A percentile compares a stretch with the other conserved stretches of the same genome.
These are phyloP conservation scores for Penicillium flavigenum DNA, from an alignment of 495 filamentous ascomycete species.

Conservation along the genomic window DNA sequence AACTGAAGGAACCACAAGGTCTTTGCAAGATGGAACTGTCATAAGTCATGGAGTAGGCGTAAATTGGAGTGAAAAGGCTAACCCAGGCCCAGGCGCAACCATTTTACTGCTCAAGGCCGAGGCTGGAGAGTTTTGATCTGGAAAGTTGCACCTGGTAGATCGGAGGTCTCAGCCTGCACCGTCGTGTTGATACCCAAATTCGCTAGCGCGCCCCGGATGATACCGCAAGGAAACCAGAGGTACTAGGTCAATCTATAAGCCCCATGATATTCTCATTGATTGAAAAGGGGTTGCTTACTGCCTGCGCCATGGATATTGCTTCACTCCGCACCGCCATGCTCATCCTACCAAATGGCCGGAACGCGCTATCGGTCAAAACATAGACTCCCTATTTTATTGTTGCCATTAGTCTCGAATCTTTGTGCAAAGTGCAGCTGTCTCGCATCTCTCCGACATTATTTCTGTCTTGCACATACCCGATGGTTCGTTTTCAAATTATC, in stretches of 20 bases:
- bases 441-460: background rate
- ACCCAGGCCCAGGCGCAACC: slow-evolving; percentile 10
- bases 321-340: slow-evolving; percentile 70
- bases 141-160: slow-evolving; percentile 86
- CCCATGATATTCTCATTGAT: background rate
- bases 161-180: slow-evolving; percentile 82
- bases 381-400: slow-evolving; percentile 70
- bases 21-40: background rate
- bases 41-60: background rate
- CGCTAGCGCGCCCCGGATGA: slow-evolving; percentile 84
- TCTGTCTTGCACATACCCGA: slow-evolving; percentile 53
- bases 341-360: slow-evolving; percentile 86
- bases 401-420: slow-evolving; percentile 9
- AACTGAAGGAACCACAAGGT: background rate
- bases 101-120: slow-evolving; percentile 44
- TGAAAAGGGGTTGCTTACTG: slow-evolving; percentile 56
- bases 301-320: slow-evolving; percentile 71
- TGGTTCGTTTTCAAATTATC: slow-evolving; percentile 99
- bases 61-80: background rate
- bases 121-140: slow-evolving; percentile 84
- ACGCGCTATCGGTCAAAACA: slow-evolving; percentile 90
- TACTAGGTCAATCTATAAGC: slow-evolving; percentile 53
- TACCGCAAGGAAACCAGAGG: slow-evolving; percentile 90
- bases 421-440: background rate
- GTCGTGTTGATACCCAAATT: slow-evolving; percentile 88